Evolutionary conservation across 441 rosid species (phyloP).

Genomic region (Aleurites moluccanus): DNA sequence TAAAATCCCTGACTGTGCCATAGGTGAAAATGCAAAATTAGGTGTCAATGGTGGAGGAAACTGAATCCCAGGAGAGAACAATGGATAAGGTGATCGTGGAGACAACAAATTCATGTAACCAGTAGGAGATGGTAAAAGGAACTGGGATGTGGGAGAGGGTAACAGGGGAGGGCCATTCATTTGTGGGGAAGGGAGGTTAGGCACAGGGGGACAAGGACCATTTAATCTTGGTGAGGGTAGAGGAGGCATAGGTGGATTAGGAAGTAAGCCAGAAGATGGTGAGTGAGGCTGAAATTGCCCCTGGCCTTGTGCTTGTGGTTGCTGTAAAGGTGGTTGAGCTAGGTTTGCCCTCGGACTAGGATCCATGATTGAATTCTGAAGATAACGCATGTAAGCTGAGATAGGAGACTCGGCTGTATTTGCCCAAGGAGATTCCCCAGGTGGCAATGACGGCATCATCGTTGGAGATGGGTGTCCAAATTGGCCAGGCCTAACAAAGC

Average conservation of each 20-base stretch:
- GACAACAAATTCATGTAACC: slow-evolving; percentile 51
- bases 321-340: slow-evolving; percentile 29
- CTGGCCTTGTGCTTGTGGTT: slow-evolving; percentile 32
- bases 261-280: slow-evolving; percentile 44
- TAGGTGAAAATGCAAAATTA: slow-evolving; percentile 64
- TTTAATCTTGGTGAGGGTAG: slow-evolving; percentile 42
- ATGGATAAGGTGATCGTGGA: slow-evolving; percentile 55
- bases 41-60: slow-evolving; percentile 57
- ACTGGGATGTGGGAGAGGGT: slow-evolving; percentile 77
- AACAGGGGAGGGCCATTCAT: slow-evolving; percentile 53
- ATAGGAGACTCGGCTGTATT: slow-evolving; percentile 72
- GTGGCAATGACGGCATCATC: slow-evolving; percentile 28
- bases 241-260: slow-evolving; percentile 37
- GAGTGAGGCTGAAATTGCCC: slow-evolving; percentile 40
- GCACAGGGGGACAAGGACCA: slow-evolving; percentile 45
- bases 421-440: slow-evolving; percentile 42
- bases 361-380: slow-evolving; percentile 52
- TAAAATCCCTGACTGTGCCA: slow-evolving; percentile 60
- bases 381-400: slow-evolving; percentile 79
- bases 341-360: slow-evolving; percentile 55
- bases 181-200: slow-evolving; percentile 44
- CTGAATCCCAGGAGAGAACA: slow-evolving; percentile 63
- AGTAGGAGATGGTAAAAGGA: slow-evolving; percentile 56
- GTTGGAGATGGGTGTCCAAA: slow-evolving; percentile 39
- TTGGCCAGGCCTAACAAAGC: slow-evolving; percentile 41